Percentiles rank a stretch among this genome's conserved stretches.
These are phyloP conservation scores for Rhodotorula sp. DNA, from an alignment of 1,284 basidiomycete species.

Conservation along the genomic window DNA sequence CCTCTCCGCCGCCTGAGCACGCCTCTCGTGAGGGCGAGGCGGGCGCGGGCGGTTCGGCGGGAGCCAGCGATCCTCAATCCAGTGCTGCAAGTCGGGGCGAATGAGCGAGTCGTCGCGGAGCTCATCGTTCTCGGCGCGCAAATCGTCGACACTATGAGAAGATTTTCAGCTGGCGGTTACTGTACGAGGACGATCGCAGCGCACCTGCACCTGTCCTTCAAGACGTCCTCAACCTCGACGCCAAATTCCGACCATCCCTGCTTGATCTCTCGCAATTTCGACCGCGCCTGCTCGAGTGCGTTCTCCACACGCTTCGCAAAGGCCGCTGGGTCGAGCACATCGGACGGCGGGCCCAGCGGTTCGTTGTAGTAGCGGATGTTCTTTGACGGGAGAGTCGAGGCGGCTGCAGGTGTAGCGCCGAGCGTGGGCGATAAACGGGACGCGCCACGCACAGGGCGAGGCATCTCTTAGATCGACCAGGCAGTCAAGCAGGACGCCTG, in stretches of 20 bases:
- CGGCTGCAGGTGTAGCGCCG: too few relatives aligned
- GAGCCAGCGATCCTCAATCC: not conserved
- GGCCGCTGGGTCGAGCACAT: not conserved
- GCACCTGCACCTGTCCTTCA: constrained; percentile 2
- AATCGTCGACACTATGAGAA: not conserved
- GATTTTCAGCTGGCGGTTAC: not conserved
- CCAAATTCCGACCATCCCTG: not conserved
- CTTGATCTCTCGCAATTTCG: not conserved
- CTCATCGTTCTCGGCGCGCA: not conserved
- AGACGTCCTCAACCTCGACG: not conserved
- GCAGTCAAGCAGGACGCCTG: too few relatives aligned
- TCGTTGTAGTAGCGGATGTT: not conserved
- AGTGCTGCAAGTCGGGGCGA: not conserved
- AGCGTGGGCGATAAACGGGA: too few relatives aligned
- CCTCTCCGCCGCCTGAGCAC: too few relatives aligned
- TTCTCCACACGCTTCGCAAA: not conserved
- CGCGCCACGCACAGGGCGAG: too few relatives aligned
- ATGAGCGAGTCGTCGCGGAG: not conserved
- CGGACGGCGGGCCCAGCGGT: not conserved
- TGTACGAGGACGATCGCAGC: not conserved
- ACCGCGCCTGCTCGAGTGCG: not conserved
- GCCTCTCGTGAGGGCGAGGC: too few relatives aligned
- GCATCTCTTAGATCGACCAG: too few relatives aligned
- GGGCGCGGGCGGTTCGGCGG: not conserved
- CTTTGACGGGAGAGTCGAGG: too few relatives aligned